Evolutionary conservation across 2,329 filamentous ascomycete genomes (phyloP).

Genomic region (Cordyceps sp.): DNA sequence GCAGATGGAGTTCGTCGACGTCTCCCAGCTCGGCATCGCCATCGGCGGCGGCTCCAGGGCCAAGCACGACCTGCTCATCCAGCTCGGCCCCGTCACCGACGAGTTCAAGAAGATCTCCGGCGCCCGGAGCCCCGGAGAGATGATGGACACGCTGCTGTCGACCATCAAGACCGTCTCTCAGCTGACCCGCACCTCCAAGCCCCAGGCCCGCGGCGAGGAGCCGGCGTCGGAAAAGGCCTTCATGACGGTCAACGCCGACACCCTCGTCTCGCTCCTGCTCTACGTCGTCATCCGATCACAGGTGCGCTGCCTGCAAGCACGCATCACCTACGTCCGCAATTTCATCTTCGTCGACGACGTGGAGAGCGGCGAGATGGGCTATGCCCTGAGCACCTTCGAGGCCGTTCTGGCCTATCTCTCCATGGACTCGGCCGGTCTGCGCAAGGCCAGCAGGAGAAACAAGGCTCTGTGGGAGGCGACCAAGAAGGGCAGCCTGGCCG

Average conservation of each 20-base stretch:
- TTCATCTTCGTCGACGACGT: constrained; percentile 98
- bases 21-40: constrained; percentile 81
- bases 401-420: constrained; percentile 80
- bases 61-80: constrained; percentile 65
- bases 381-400: constrained; percentile 89
- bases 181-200: constrained; percentile 33
- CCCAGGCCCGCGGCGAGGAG: constrained; percentile 16
- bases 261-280: constrained; percentile 76
- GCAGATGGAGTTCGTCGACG: constrained; percentile 86
- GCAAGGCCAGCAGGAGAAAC: constrained; percentile 75
- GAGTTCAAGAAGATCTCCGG: constrained; percentile 75
- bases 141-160: constrained; percentile 64
- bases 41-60: constrained; percentile 64
- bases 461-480: constrained; percentile 76
- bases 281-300: constrained; percentile 87
- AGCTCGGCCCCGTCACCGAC: constrained; percentile 65
- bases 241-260: constrained; percentile 64
- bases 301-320: constrained; percentile 71
- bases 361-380: constrained; percentile 89
- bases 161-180: constrained; percentile 75
- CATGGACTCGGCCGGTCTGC: constrained; percentile 63
- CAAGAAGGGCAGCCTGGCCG: constrained; percentile 57
- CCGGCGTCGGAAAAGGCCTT: constrained; percentile 33
- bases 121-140: constrained; percentile 70
- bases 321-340: constrained; percentile 86